A percentile compares a stretch with the other conserved stretches of the same genome.
Evolutionary conservation across 345 rosid genomes (phyloP).

Genomic region (Salix purpurea): DNA sequence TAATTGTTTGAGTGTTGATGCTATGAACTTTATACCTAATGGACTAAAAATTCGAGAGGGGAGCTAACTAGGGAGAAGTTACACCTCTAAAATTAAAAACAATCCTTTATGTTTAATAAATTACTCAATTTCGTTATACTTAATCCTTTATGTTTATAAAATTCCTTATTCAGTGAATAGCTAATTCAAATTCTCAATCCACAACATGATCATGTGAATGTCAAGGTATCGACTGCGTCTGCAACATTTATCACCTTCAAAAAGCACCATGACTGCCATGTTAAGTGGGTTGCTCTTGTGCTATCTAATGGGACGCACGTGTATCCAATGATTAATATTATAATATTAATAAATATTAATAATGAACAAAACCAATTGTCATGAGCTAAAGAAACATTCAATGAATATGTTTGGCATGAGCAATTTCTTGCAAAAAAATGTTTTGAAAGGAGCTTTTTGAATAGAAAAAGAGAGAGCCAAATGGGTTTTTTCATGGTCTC

Average conservation of each 20-base stretch:
- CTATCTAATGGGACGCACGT: conserved; percentile 31
- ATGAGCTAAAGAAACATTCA: conserved; percentile 22
- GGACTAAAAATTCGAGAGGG: no score
- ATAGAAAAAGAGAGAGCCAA: conserved; percentile 26
- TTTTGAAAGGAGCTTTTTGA: conserved; percentile 28
- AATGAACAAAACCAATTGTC: conserved; percentile 20
- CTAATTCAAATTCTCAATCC: background rate
- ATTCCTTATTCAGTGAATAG: background rate
- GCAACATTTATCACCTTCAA: background rate
- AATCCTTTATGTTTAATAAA: no score
- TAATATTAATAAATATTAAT: no score
- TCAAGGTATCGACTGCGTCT: no score
- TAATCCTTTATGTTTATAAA: no score
- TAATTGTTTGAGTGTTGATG: background rate
- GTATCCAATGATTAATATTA: conserved; percentile 21
- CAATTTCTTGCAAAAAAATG: background rate
- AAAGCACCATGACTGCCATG: conserved; percentile 11
- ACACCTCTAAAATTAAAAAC: no score
- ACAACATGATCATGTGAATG: background rate
- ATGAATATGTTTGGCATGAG: conserved; percentile 10
- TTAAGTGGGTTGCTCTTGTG: conserved; percentile 21
- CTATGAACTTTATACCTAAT: background rate
- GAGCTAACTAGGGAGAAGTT: background rate
- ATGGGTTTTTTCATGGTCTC: conserved; percentile 67
- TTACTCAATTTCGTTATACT: no score